These are phyloP conservation scores for Solanum bulbocastanum DNA, from an alignment of 257 asterid species.

Conservation along the genomic window DNA sequence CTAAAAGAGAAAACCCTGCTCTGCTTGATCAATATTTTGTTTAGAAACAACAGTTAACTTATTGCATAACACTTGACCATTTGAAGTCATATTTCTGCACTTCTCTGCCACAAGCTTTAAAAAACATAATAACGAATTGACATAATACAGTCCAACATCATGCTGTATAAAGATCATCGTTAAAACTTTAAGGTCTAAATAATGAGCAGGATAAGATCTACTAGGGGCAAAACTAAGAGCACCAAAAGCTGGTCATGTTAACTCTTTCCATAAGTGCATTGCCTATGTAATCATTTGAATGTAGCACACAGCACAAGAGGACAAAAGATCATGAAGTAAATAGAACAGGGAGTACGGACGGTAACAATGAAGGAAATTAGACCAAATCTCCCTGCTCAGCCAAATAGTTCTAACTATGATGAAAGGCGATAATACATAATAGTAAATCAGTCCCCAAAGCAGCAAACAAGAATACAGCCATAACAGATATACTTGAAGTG, in stretches of 20 bases:
- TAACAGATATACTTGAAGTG: neutral
- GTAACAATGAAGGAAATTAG: neutral
- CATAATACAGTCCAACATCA: neutral
- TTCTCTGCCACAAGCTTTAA: neutral
- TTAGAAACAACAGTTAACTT: neutral
- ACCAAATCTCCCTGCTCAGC: neutral
- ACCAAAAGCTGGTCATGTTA: neutral
- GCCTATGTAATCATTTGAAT: neutral
- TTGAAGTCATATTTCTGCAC: neutral
- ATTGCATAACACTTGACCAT: neutral
- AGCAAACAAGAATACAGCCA: neutral
- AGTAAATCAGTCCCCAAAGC: neutral
- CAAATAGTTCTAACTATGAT: neutral
- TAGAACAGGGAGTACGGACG: neutral
- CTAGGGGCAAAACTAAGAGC: neutral
- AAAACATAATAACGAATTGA: neutral
- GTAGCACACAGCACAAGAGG: neutral
- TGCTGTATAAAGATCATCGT: neutral
- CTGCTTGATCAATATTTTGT: neutral
- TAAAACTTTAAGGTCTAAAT: neutral
- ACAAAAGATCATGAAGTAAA: neutral
- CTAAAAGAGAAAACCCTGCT: neutral
- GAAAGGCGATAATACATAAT: neutral
- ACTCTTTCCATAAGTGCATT: neutral
- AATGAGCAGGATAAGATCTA: neutral